Evolutionary conservation across 2,329 filamentous ascomycete species (phyloP), one percentile per base, ranked within the genome.

Genomic region (Aspergillus tanneri): DNA sequence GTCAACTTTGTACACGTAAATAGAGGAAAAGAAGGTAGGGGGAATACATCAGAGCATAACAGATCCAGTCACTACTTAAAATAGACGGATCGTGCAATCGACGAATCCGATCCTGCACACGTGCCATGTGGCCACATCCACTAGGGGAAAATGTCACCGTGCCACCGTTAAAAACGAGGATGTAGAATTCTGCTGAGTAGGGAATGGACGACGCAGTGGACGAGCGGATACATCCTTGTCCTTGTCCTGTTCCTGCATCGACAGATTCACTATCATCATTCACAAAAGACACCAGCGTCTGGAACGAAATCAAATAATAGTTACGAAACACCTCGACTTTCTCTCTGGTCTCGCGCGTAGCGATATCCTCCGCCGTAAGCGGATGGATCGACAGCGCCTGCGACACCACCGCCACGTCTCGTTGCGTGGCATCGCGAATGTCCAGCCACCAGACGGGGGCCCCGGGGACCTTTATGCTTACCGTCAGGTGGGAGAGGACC

Each of bases 281-380:
- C 87, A 30, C 18, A 14, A 14, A 42, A 1, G 34, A 14, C 2
- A 86, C 77, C 93, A 97, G 4, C 0, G 91, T 95, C 44, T 91
- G 85, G 77, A 97, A 96, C 64, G 88, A 95, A 37, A 95, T 88
- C 67, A 99, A 95, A 72, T 97, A 99, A 74, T 99, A 99, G 18
- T 90, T 88, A 12, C 87, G 86, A 72, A 97, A 97, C 12, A 97
- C 80, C 69, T 99, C 93, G 48, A 99, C 95, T 76, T 99, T 97
- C 73, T 97, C 93, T 22, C 93, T 89, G 2, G 90, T 85, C 69
- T 97, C 93, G 63, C 96, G 90, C 0, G 89, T 93, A 43, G 85
- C 86, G 57, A 99, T 96, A 73, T 97, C 93, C 70, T 99, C 93
- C 21, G 90, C 87, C 0, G 93, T 97, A 66, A 97, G 75, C 9